Percentiles rank a stretch among this genome's conserved stretches.
These are phyloP conservation scores for Phlyctochytrium arcticum DNA, from an alignment of 192 early-diverging fungal species.

Conservation along the genomic window DNA sequence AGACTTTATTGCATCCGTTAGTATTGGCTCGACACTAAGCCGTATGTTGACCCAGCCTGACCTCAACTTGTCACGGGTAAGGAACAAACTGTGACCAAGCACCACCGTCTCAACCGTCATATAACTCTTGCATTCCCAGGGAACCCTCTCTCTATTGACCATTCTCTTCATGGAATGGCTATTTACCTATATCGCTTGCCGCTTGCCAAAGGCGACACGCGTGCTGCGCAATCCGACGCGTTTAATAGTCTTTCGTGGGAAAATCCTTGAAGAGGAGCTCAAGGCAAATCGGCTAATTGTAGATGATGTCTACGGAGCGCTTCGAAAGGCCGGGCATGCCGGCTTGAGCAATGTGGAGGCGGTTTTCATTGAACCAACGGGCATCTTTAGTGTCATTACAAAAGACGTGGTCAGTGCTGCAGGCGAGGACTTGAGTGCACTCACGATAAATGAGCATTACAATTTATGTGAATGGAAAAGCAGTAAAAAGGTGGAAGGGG, in stretches of 20 bases:
- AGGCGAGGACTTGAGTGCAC: no score
- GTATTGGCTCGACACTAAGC: not conserved
- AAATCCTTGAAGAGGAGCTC: not conserved
- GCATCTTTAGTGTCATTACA: not conserved
- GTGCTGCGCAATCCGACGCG: not conserved
- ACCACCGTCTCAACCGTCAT: no score
- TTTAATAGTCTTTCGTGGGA: not conserved
- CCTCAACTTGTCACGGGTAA: not conserved
- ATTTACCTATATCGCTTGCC: not conserved
- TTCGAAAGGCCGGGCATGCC: not conserved
- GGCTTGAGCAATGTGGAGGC: not conserved
- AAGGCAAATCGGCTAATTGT: not conserved
- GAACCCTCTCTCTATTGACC: not conserved
- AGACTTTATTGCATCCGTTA: not conserved
- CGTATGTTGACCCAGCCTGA: not conserved
- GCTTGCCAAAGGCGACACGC: not conserved
- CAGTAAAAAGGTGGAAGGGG: no score
- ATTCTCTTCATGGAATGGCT: not conserved
- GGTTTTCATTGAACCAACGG: not conserved
- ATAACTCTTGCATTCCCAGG: not conserved
- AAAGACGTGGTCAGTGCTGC: no score
- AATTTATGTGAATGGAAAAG: no score
- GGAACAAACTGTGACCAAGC: not conserved
- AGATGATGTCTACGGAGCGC: not conserved
- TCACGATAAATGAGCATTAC: no score